Conservation (phyloP, 2,329 filamentous ascomycete species). For the Fusarium tjaetaba region DNA sequence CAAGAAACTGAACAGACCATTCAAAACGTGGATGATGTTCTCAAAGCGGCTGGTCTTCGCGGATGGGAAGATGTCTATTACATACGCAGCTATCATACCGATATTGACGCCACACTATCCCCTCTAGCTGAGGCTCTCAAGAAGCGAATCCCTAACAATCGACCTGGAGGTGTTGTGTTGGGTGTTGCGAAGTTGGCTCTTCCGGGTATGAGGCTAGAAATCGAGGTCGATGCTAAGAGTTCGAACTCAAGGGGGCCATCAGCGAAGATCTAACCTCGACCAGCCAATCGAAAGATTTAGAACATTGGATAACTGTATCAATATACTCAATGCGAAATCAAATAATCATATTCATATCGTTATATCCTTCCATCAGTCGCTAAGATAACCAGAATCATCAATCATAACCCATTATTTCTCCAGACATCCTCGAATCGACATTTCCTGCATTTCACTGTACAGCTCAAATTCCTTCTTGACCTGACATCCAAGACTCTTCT, state of each 20-base stretch:
- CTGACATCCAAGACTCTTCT: background rate
- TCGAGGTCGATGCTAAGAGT: conserved; percentile 35
- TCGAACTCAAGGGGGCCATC: background rate
- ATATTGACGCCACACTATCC: conserved; percentile 29
- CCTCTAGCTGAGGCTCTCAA: conserved; percentile 15
- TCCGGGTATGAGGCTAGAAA: conserved; percentile 35
- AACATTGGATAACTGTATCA: background rate
- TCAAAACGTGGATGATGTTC: conserved; percentile 39
- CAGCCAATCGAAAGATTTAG: background rate
- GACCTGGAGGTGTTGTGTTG: conserved; percentile 12
- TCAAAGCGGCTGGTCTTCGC: conserved; percentile 35
- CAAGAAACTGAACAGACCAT: conserved; percentile 31
- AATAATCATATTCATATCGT: background rate
- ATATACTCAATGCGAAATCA: background rate
- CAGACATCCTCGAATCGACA: background rate
- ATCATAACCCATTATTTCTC: background rate
- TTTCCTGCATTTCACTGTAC: conserved; percentile 7
- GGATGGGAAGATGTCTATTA: conserved; percentile 45
- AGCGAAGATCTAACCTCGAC: background rate
- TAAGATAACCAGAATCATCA: background rate
- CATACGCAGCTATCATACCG: conserved; percentile 38
- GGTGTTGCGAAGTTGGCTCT: conserved; percentile 29
- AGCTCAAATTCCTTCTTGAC: conserved; percentile 13
- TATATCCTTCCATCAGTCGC: background rate
- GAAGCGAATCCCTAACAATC: conserved; percentile 19